These are phyloP conservation scores for Mycena olivaceomarginata DNA, from an alignment of 768 basidiomycete genomes.

Conservation along the genomic window DNA sequence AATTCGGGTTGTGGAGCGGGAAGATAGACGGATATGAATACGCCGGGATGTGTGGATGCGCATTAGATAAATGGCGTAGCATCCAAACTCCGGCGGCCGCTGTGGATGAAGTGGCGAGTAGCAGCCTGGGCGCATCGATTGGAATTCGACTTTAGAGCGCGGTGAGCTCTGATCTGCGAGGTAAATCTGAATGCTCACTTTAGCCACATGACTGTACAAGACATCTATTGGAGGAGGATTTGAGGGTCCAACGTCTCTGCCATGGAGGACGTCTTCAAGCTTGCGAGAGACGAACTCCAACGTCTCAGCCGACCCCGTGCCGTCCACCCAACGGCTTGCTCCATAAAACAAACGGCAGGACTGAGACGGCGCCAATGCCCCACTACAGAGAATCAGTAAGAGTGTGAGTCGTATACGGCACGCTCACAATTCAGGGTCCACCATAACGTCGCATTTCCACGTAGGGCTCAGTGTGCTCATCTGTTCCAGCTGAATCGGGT, in stretches of 20 bases:
- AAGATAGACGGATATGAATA: conserved; percentile 77
- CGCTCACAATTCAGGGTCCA: conserved; percentile 65
- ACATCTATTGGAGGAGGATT: conserved; percentile 74
- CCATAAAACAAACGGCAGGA: conserved; percentile 66
- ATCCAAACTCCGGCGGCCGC: conserved; percentile 67
- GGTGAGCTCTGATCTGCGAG: conserved; percentile 6
- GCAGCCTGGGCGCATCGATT: conserved; percentile 51
- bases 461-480: conserved; percentile 80
- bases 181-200: conserved; percentile 59
- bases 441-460: conserved; percentile 75
- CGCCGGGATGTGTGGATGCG: conserved; percentile 76
- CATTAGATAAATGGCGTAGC: conserved; percentile 56
- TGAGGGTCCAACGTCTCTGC: conserved; percentile 59
- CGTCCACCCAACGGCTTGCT: conserved; percentile 60
- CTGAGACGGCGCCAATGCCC: conserved; percentile 67
- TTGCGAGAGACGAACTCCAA: conserved; percentile 71
- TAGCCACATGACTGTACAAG: conserved; percentile 65
- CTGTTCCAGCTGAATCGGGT: conserved; percentile 70
- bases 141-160: conserved; percentile 27
- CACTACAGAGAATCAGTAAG: conserved; percentile 55
- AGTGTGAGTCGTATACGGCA: conserved; percentile 22
- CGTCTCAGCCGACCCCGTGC: conserved; percentile 63
- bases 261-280: conserved; percentile 71
- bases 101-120: conserved; percentile 69
- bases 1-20: conserved; percentile 85